Base-by-base conservation (phyloP, 78 protist species). In the Dictyostelium intermedium region DNA sequence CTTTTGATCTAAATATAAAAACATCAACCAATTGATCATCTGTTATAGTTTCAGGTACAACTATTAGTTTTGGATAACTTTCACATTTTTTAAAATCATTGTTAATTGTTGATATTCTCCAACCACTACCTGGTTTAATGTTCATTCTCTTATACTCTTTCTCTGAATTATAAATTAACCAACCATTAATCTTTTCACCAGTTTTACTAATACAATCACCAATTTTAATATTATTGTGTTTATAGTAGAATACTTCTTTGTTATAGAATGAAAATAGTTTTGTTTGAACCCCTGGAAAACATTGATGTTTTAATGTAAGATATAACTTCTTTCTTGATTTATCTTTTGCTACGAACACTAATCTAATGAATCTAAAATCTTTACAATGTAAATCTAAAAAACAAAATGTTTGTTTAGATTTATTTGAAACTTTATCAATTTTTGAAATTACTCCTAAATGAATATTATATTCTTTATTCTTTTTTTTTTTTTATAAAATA, bases 101-200 rank as follows among this genome's bases (percentile, higher is more conserved):
- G 45, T 87, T 87, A 10, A 87, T 20, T 2, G 8, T 61, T 23
- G 93, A 39, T 8, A 87, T 79, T 69, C 93, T 87, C 93, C 93
- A 87, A 32, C 84, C 84, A 77, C 85, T 81, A 14, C 37, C 30
- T 34, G 74, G 25, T 5, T 32, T 83, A 25, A 87, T 32, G 25
- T 84, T 74, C 43, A 56, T 34, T 61, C 87, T 53, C 43, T 9
- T 7, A 63, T 61, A 82, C 10, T 82, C 87, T 35, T 37, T 63
- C 27, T 82, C 87, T 39, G 70, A 30, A 37, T 37, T 35, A 25
- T 56, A 82, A 32, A 82, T 34, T n/a, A 32, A 18, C 87, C 87
- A 82, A 25, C 87, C 79, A 72, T 72, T 34, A 34, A 72, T 34
- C 14, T 11, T 20, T 1, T 72, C 79, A 16, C 43, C 79, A 35